These are phyloP conservation scores for Xylaria sp. DNA, from an alignment of 2,329 filamentous ascomycete genomes.

Conservation along the genomic window DNA sequence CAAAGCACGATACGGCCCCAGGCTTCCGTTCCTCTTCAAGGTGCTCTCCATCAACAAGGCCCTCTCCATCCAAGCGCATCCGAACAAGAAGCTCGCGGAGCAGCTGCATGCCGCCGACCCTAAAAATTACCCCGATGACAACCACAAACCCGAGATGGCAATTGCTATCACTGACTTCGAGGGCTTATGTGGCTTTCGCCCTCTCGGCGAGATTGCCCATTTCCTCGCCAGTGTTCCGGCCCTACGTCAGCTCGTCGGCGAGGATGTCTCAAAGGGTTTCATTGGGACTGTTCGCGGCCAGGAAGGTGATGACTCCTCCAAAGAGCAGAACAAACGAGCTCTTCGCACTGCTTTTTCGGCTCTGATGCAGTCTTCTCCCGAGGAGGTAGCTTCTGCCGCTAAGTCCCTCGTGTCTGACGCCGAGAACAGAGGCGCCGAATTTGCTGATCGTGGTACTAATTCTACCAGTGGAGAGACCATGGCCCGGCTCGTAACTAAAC, in stretches of 20 bases:
- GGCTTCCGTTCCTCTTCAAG: slow-evolving; percentile 97
- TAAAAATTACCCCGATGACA: slow-evolving; percentile 98
- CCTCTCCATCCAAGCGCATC: slow-evolving; percentile 95
- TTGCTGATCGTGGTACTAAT: slow-evolving; percentile 78
- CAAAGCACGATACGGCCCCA: slow-evolving; percentile 78
- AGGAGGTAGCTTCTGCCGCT: slow-evolving; percentile 72
- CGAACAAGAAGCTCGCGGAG: slow-evolving; percentile 94
- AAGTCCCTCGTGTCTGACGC: slow-evolving; percentile 78
- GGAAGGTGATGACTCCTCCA: slow-evolving; percentile 53
- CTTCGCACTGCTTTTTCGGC: slow-evolving; percentile 80
- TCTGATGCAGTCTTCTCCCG: slow-evolving; percentile 81
- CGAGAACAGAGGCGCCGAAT: slow-evolving; percentile 73
- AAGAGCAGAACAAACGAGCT: slow-evolving; percentile 77
- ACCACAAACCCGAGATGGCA: slow-evolving; percentile 99
- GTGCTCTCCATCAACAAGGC: slow-evolving; percentile 96
- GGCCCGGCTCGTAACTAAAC: slow-evolving; percentile 78
- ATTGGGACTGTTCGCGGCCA: slow-evolving; percentile 64
- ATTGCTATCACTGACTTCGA: slow-evolving; percentile 97
- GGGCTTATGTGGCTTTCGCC: slow-evolving; percentile 94
- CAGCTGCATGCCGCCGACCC: slow-evolving; percentile 85
- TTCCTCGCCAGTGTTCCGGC: slow-evolving; percentile 73
- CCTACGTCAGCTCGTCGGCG: slow-evolving; percentile 74
- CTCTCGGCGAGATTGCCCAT: slow-evolving; percentile 84
- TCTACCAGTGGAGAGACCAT: slow-evolving; percentile 76
- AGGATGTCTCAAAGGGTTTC: slow-evolving; percentile 69